Evolutionary conservation across 2,329 filamentous ascomycete species (phyloP).

Genomic region (Aureobasidium sp.): DNA sequence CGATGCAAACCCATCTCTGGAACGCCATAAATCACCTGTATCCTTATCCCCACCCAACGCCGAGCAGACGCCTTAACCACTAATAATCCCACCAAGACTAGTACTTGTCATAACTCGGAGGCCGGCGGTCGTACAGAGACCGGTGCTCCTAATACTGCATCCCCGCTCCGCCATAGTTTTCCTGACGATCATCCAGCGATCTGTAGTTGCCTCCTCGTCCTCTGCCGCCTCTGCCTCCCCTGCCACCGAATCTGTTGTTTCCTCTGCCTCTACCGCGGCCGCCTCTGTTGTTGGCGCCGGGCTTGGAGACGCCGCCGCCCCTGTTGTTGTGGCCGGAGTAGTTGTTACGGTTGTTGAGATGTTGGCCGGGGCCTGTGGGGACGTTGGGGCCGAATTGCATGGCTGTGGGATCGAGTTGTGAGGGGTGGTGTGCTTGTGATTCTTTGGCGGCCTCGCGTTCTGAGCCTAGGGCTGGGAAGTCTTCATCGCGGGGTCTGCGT

Average conservation of each 20-base stretch:
- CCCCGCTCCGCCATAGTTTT: constrained; percentile 25
- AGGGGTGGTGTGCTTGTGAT: constrained; percentile 20
- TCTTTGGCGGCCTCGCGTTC: background rate
- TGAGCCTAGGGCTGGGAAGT: constrained; percentile 26
- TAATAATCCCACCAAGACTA: too few relatives aligned
- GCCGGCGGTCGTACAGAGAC: too few relatives aligned
- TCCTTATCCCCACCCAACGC: too few relatives aligned
- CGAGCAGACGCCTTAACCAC: too few relatives aligned
- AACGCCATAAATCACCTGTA: too few relatives aligned
- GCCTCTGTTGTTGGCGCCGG: constrained; percentile 23
- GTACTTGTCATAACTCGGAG: too few relatives aligned
- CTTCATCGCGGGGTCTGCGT: constrained; percentile 39
- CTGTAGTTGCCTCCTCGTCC: constrained; percentile 28
- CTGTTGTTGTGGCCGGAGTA: constrained; percentile 19
- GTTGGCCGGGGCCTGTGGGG: constrained; percentile 25
- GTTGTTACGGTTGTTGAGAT: constrained; percentile 19
- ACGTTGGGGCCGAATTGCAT: background rate
- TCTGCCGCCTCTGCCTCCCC: constrained; percentile 21
- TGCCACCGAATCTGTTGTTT: constrained; percentile 37
- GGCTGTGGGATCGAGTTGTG: constrained; percentile 16
- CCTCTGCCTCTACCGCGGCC: constrained; percentile 30
- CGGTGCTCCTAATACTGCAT: constrained; percentile 26
- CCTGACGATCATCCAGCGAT: constrained; percentile 36
- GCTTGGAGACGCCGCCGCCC: constrained; percentile 32
- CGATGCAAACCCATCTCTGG: too few relatives aligned